Evolutionary conservation across 163 green algal species (phyloP).

Genomic region (Coccomyxa subellipsoidea): DNA sequence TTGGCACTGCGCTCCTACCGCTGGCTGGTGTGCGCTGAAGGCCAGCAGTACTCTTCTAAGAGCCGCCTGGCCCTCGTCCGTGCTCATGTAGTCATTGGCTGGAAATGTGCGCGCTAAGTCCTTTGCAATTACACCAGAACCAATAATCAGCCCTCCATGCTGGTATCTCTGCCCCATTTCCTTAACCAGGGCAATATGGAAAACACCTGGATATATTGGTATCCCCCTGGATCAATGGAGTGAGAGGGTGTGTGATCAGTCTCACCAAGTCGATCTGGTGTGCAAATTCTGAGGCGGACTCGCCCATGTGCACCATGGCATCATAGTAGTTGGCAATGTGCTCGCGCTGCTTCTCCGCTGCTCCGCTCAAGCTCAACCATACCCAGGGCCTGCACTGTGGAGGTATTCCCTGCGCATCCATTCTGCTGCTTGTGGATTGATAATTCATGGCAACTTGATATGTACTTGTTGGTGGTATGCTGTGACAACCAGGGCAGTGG

Average conservation of each 20-base stretch:
- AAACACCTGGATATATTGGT: too few relatives aligned
- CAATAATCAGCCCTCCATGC: too few relatives aligned
- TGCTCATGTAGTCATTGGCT: constrained; percentile 63
- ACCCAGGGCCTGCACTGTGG: constrained; percentile 62
- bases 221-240: too few relatives aligned
- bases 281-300: constrained; percentile 36
- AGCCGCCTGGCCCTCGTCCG: constrained; percentile 53
- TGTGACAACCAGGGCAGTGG: not conserved
- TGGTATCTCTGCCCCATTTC: too few relatives aligned
- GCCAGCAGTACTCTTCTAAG: constrained; percentile 72
- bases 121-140: constrained; percentile 32
- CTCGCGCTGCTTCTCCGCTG: constrained; percentile 31
- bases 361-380: constrained; percentile 71
- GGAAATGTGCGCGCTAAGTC: constrained; percentile 80
- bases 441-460: too few relatives aligned
- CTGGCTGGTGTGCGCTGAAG: constrained; percentile 69
- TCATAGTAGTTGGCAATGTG: constrained; percentile 59
- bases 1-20: constrained; percentile 24
- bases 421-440: too few relatives aligned
- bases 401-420: constrained; percentile 67
- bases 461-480: not conserved
- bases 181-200: too few relatives aligned
- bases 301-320: constrained; percentile 52
- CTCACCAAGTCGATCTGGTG: constrained; percentile 79
- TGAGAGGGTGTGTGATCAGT: too few relatives aligned